Base-by-base conservation (phyloP, 2,329 filamentous ascomycete genomes). In the Keithomyces neogunnii region DNA sequence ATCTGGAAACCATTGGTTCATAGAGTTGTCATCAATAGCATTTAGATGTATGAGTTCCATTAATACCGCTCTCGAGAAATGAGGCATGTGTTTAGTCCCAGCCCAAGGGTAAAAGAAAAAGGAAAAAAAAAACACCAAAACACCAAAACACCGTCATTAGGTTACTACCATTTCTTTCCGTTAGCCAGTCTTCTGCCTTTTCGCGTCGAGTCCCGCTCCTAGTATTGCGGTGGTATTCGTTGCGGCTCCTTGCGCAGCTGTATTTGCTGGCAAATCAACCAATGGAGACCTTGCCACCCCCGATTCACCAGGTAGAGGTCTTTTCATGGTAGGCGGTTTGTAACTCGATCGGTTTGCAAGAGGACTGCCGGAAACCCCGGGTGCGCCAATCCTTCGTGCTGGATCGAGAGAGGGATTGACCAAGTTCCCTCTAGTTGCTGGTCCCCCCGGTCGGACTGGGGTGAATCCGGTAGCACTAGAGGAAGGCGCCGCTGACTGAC, bases 311-410 rank as follows among this genome's bases (percentile, higher is more conserved):
- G 66, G 63, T 39, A 66, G 61, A 3, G 76, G 72, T 33, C 78
- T 68, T 64, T 81, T 82, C 68, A 83, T 78, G 0, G 79, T 81
- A 1, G 76, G 77, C 9, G 80, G 80, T 13, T 74, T 74, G 56
- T 83, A 85, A 56, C 75, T 74, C n/a, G 71, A 70, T 33, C 81
- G 69, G 58, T 84, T 85, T 7, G 69, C 73, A 43, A 82, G 69
- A 9, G 81, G 80, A 61, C 79, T 84, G n/a, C 70, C 72, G 0
- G 69, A 64, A 11, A 68, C 74, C 7, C 72, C 73, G 0, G 82
- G 82, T 0, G 75, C 80, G 0, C 82, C 82, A 51, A 85, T 84
- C 48, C 78, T 75, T 36, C 81, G 72, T 6, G 75, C 61, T 3
- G 76, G 69, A 51, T 80, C 78, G 1, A 82, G 59, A 8, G 76